Base-by-base conservation (phyloP, 331 rosid species). In the Saraca asoca region DNA sequence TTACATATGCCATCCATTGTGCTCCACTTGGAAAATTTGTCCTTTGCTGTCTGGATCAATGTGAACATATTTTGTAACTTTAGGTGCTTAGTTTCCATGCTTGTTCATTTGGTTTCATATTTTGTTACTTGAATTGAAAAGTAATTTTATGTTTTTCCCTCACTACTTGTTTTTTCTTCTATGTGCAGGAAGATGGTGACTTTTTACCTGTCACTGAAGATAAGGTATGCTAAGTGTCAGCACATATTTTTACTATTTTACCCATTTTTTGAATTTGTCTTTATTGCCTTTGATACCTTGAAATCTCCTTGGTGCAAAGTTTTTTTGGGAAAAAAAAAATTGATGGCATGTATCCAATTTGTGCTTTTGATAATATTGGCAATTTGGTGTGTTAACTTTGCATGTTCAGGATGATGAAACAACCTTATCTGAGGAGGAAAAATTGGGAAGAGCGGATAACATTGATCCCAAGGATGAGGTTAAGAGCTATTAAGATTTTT, bases 361-460 rank as follows among this genome's bases (percentile, higher is more conserved):
- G 6, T 43, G 15, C n/a, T 43, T 12, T 14, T 43, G n/a, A 2
- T 43, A 2, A 12, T 42, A 67, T 53, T 75, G 57, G 19, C 43
- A 55, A 66, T 38, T 61, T 37, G 62, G 43, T 51, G 43, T 24
- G 51, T 39, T 78, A 46, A 68, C 69, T 64, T 66, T 15, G 12
- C 46, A 49, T 80, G 76, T 61, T 55, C 89, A 93, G 98, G 98
- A 90, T 75, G 95, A 93, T 76, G 98, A 93, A 82, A 60, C 96
- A 73, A 93, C 98, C 72, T 84, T 93, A 73, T 83, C 87, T 0
- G 96, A 93, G 76, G 98, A 93, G 87, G 98, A 93, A 87, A 89
- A 93, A 73, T 56, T 93, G 81, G 94, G 79, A 53, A 84, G 78
- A 79, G 87, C 54, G 56, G 95, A 87, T 68, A 68, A 79, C 68